These are phyloP conservation scores for Lachancea sp. DNA, from an alignment of 805 yeast genomes.

Conservation along the genomic window DNA sequence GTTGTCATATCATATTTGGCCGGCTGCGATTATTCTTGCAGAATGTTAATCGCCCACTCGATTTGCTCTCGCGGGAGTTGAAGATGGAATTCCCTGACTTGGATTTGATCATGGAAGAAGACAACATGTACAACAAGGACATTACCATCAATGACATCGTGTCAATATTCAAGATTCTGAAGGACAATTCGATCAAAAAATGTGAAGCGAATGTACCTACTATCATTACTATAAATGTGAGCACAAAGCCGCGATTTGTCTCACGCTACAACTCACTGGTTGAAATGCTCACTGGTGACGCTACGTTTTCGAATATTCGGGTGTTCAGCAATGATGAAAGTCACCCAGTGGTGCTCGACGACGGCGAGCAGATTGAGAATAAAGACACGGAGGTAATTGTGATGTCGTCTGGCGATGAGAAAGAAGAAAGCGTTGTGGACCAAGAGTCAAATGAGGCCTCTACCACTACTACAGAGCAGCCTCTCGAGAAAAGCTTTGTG, in stretches of 20 bases:
- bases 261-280: conserved; percentile 31
- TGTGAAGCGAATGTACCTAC: conserved; percentile 20
- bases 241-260: conserved; percentile 27
- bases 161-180: conserved; percentile 27
- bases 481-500: background rate
- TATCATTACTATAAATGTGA: conserved; percentile 15
- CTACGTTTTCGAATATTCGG: conserved; percentile 25
- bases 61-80: conserved; percentile 26
- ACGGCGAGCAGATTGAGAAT: conserved; percentile 10
- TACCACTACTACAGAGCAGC: no score
- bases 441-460: no score
- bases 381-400: conserved; percentile 15
- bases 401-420: conserved; percentile 22
- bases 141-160: conserved; percentile 28
- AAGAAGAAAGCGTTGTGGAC: background rate
- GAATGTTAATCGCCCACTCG: conserved; percentile 17
- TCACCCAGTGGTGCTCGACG: conserved; percentile 31
- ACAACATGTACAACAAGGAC: conserved; percentile 29
- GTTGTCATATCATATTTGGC: conserved; percentile 20
- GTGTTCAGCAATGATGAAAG: conserved; percentile 30
- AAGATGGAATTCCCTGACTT: conserved; percentile 23
- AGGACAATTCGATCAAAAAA: conserved; percentile 20
- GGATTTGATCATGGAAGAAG: conserved; percentile 30
- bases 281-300: conserved; percentile 30
- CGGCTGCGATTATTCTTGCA: conserved; percentile 23